Percentiles rank a stretch among this genome's conserved stretches.
phyloP scores from a whole-genome alignment of 371 early-diverging fungal genomes.

The Mortierella sp. region DNA sequence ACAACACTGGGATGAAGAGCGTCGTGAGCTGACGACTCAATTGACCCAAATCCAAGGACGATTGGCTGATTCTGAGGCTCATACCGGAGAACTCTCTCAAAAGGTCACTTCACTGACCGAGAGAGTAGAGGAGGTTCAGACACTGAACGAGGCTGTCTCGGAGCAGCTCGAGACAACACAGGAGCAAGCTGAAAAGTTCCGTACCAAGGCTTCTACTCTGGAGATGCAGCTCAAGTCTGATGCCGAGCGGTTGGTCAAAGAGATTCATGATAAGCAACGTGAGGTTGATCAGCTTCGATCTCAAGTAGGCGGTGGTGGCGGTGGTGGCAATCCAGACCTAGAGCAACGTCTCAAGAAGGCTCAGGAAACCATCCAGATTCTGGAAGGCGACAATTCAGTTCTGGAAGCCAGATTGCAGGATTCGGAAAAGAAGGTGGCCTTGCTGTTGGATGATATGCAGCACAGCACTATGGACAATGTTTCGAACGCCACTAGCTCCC shows the following conservation, averaged over 20 bases:
- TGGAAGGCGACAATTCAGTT: slow-evolving; percentile 31
- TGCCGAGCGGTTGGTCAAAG: slow-evolving; percentile 31
- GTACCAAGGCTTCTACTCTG: slow-evolving; percentile 4
- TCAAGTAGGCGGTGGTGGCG: neutral
- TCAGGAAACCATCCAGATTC: slow-evolving; percentile 20
- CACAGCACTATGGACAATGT: neutral
- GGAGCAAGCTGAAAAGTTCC: slow-evolving; percentile 9
- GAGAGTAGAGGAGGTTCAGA: slow-evolving; percentile 36
- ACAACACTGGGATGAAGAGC: slow-evolving; percentile 37
- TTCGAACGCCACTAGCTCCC: slow-evolving; percentile 19
- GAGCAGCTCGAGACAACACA: slow-evolving; percentile 36
- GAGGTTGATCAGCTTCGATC: slow-evolving; percentile 19
- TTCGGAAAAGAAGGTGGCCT: slow-evolving; percentile 37
- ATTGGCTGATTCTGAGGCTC: slow-evolving; percentile 29
- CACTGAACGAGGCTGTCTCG: slow-evolving; percentile 24
- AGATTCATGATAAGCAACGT: slow-evolving; percentile 28
- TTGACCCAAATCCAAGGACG: slow-evolving; percentile 16
- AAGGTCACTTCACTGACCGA: slow-evolving; percentile 40
- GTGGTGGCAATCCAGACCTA: slow-evolving; percentile 20
- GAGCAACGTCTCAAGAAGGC: slow-evolving; percentile 23
- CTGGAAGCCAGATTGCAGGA: slow-evolving; percentile 29
- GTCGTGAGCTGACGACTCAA: slow-evolving; percentile 17
- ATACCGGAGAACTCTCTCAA: slow-evolving; percentile 28
- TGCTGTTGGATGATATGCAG: slow-evolving; percentile 39
- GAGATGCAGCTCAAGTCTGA: slow-evolving; percentile 35